These are phyloP conservation scores for Nicotiana sylvestris DNA, from an alignment of 257 asterid species.

Conservation along the genomic window DNA sequence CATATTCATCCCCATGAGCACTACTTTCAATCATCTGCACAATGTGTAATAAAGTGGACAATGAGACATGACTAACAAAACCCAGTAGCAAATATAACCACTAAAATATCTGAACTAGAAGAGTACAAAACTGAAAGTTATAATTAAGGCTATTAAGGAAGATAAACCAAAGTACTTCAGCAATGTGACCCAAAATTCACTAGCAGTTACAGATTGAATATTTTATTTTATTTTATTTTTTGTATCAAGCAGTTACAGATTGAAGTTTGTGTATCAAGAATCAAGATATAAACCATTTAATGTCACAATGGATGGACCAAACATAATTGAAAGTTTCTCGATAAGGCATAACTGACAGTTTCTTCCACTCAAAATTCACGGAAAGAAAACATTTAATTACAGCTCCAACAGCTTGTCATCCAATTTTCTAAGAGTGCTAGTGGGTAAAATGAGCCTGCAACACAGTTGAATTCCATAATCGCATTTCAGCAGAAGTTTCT, in stretches of 20 bases:
- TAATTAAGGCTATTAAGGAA: neutral
- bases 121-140: neutral
- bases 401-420: neutral
- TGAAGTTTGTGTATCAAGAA: neutral
- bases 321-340: neutral
- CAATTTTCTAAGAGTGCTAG: neutral
- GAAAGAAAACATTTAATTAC: neutral
- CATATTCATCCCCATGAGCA: slow-evolving; percentile 90
- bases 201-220: neutral
- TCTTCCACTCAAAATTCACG: neutral
- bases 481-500: neutral
- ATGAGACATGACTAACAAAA: neutral
- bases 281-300: neutral
- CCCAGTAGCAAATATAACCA: neutral
- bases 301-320: neutral
- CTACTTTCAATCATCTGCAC: slow-evolving; percentile 97
- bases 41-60: neutral
- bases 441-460: neutral
- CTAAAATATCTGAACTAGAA: neutral
- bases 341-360: neutral
- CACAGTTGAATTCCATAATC: neutral
- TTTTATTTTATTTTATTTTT: neutral
- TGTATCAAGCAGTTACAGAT: neutral
- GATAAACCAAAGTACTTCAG: neutral
- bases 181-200: neutral